Evolutionary conservation across 768 basidiomycete genomes (phyloP).

Genomic region (Russula vinacea): DNA sequence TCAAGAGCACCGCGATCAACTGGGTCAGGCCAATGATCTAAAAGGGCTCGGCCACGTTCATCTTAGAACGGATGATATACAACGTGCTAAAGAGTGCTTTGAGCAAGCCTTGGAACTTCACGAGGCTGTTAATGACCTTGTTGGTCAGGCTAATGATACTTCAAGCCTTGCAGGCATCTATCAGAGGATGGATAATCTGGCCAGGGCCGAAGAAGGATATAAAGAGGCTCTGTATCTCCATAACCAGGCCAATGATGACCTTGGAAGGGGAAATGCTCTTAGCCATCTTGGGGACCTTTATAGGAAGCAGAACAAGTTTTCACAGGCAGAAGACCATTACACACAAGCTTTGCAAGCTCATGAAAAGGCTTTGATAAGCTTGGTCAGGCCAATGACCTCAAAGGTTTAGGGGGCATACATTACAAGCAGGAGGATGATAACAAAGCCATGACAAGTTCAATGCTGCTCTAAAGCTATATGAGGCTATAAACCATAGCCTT

Average conservation of each 20-base stretch:
- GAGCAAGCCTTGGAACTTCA: constrained; percentile 15
- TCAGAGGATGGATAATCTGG: constrained; percentile 11
- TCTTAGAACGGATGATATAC: constrained; percentile 16
- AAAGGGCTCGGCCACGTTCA: constrained; percentile 22
- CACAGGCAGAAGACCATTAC: constrained; percentile 16
- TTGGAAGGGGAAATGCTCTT: constrained; percentile 23
- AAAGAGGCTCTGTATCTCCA: constrained; percentile 16
- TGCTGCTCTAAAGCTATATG: constrained; percentile 4
- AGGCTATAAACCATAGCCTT: constrained; percentile 9
- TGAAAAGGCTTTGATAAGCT: constrained; percentile 17
- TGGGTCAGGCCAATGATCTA: constrained; percentile 24
- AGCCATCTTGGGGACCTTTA: constrained; percentile 23
- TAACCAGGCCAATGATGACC: constrained; percentile 13
- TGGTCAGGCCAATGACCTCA: constrained; percentile 27
- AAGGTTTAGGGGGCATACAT: constrained; percentile 24
- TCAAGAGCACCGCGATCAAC: not conserved
- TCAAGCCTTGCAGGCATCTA: constrained; percentile 20
- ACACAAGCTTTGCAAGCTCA: constrained; percentile 9
- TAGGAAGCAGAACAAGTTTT: constrained; percentile 19
- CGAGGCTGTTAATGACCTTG: constrained; percentile 16
- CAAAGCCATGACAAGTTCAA: constrained; percentile 9
- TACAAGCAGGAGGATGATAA: not conserved
- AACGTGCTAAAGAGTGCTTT: constrained; percentile 10
- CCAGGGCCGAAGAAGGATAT: constrained; percentile 13
- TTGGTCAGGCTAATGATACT: constrained; percentile 25